Percentiles rank a stretch among this genome's conserved stretches.
phyloP scores from a whole-genome alignment of 2,329 filamentous ascomycete genomes.

The Xylariaceae sp. region DNA sequence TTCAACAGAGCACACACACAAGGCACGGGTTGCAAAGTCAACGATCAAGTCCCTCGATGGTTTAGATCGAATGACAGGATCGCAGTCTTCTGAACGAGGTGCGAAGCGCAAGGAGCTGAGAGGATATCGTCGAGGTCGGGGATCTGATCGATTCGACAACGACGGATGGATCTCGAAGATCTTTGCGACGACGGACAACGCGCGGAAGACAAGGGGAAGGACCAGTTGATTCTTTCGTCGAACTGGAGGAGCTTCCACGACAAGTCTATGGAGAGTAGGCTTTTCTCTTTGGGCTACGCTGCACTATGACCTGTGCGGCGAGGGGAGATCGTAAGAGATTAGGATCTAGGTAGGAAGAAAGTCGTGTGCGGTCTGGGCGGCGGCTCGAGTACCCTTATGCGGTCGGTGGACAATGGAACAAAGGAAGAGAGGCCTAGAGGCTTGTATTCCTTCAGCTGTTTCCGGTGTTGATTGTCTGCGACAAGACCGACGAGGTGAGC shows the following conservation, averaged over 20 bases:
- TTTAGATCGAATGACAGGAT: slow-evolving; percentile 16
- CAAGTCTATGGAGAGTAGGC: slow-evolving; percentile 31
- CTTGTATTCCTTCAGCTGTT: slow-evolving; percentile 21
- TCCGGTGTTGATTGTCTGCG: slow-evolving; percentile 6
- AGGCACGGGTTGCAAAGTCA: slow-evolving; percentile 22
- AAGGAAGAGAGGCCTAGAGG: slow-evolving; percentile 20
- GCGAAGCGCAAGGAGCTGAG: slow-evolving; percentile 30
- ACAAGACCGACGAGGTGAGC: slow-evolving; percentile 11
- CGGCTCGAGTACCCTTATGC: slow-evolving; percentile 24
- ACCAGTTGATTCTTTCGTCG: neutral
- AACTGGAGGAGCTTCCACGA: slow-evolving; percentile 8
- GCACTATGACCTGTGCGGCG: slow-evolving; percentile 34
- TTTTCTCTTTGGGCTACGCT: slow-evolving; percentile 31
- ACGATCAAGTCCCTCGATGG: slow-evolving; percentile 21
- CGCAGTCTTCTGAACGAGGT: slow-evolving; percentile 20
- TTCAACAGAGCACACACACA: slow-evolving; percentile 27
- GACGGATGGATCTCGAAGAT: slow-evolving; percentile 28
- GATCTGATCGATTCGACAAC: slow-evolving; percentile 31
- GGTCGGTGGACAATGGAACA: slow-evolving; percentile 22
- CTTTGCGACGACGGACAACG: slow-evolving; percentile 27
- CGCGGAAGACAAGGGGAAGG: slow-evolving; percentile 12
- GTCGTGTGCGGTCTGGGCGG: slow-evolving; percentile 16
- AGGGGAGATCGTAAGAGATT: slow-evolving; percentile 14
- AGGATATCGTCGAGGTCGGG: slow-evolving; percentile 29
- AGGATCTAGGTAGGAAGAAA: slow-evolving; percentile 9